phyloP scores from a whole-genome alignment of 2,329 filamentous ascomycete species.

The Sporothrix globosa region DNA sequence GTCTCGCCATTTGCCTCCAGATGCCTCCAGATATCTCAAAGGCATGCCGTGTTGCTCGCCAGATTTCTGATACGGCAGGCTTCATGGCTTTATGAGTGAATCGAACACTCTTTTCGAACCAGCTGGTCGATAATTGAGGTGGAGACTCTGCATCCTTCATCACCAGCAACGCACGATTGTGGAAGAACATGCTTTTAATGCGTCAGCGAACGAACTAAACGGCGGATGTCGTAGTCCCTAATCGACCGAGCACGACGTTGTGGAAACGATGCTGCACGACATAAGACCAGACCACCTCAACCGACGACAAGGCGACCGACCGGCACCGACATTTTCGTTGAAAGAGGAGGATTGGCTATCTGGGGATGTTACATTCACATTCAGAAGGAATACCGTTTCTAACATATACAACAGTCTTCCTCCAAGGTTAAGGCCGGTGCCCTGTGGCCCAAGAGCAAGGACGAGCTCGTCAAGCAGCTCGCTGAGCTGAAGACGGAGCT shows the following conservation, averaged over 20 bases:
- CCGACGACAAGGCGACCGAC: not conserved
- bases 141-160: not conserved
- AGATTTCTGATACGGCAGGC: not conserved
- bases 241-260: not conserved
- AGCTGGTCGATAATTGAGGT: no score
- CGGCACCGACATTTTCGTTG: not conserved
- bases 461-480: conserved; percentile 94
- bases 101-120: not conserved
- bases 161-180: not conserved
- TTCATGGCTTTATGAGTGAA: not conserved
- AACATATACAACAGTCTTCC: conserved; percentile 51
- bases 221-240: not conserved
- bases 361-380: not conserved
- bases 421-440: conserved; percentile 88
- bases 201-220: not conserved
- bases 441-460: conserved; percentile 99
- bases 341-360: conserved; percentile 15
- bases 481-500: conserved; percentile 95
- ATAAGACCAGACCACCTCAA: not conserved
- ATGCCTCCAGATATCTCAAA: not conserved
- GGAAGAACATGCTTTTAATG: no score
- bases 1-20: not conserved
- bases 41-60: conserved; percentile 9
- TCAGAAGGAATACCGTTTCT: not conserved
- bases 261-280: not conserved